phyloP scores from a whole-genome alignment of 148 eudicot genomes.

The Cornus suecica region DNA sequence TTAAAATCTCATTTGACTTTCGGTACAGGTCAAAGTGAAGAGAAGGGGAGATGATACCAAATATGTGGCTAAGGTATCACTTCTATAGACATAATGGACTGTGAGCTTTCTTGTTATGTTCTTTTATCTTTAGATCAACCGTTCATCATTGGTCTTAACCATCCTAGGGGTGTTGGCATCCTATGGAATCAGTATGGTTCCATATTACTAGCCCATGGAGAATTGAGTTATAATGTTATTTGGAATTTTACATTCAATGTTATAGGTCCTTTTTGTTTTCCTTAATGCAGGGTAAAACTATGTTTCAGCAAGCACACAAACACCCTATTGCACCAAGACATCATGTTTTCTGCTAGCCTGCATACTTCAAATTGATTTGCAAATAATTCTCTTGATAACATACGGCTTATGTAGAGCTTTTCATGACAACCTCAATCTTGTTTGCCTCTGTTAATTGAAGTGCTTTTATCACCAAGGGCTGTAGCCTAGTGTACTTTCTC shows the following conservation, averaged over 20 bases:
- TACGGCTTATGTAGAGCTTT: not conserved
- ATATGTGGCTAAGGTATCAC: slow-evolving; percentile 91
- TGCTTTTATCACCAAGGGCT: not conserved
- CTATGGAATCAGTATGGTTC: not conserved
- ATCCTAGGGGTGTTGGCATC: not conserved
- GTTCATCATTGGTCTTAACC: not conserved
- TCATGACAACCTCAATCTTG: not conserved
- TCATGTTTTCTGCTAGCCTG: slow-evolving; percentile 2
- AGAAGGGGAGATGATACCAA: slow-evolving; percentile 96
- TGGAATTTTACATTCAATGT: not conserved
- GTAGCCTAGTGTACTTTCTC: too few relatives aligned
- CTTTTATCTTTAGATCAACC: not conserved
- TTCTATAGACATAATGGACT: slow-evolving; percentile 4
- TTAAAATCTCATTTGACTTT: slow-evolving; percentile 10
- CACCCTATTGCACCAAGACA: not conserved
- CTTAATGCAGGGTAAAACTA: not conserved
- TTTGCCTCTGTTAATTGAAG: not conserved
- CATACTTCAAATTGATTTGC: not conserved
- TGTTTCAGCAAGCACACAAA: not conserved
- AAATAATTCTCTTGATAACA: not conserved
- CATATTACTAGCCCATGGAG: not conserved
- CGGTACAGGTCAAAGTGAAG: slow-evolving; percentile 86
- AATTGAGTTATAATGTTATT: not conserved
- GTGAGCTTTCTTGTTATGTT: slow-evolving; percentile 3
- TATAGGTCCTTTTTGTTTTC: not conserved